Base-by-base conservation (phyloP, 805 yeast genomes). In the Kodamaea hsintzibuensis region DNA sequence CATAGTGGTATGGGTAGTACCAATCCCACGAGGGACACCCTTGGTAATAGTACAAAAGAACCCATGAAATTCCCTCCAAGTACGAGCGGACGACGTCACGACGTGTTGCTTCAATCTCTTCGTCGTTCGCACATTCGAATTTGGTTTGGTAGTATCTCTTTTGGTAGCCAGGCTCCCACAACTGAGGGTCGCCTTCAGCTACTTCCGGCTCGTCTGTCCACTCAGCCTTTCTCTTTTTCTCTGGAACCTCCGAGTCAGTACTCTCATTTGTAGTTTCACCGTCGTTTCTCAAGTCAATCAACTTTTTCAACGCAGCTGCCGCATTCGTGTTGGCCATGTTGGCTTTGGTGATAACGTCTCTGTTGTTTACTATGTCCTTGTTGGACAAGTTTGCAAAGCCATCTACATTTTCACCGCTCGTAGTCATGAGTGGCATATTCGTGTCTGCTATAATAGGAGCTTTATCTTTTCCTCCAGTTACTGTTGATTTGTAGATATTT, bases 1-100 rank as follows among this genome's bases (percentile, higher is more conserved):
- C 98, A 73, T 95, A 96, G 66, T 95, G 98, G 67, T 86, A 93
- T 0, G 98, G 99, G 63, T 87, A 95, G 69, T 84, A 95, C 99
- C 99, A 95, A 52, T 86, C 86, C 99, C 99, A 95, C 0, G 98
- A 93, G 0, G 97, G 96, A 72, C 98, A 93, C 1, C 98, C 98
- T 70, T 95, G 98, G 69, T 90, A 93, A 72, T 95, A 95, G 69
- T 95, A 95, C 51, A 90, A 72, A 58, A 95, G 76, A 1, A 87
- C 96, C 99, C 99, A 95, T n/a, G 97, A 84, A 3, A 95, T 88
- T 57, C 99, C 99, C 69, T 93, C 97, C 52, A 95, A 80, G 65
- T 95, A 95, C 48, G 84, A 81, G 52, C 76, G 74, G 0, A 86
- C 91, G 63, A 95, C 84, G 45, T 79, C 76, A 57, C 78, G 80